Evolutionary conservation across 2,329 filamentous ascomycete genomes (phyloP), one percentile per base, ranked within the genome.

Genomic region (Fusarium verticillioides): DNA sequence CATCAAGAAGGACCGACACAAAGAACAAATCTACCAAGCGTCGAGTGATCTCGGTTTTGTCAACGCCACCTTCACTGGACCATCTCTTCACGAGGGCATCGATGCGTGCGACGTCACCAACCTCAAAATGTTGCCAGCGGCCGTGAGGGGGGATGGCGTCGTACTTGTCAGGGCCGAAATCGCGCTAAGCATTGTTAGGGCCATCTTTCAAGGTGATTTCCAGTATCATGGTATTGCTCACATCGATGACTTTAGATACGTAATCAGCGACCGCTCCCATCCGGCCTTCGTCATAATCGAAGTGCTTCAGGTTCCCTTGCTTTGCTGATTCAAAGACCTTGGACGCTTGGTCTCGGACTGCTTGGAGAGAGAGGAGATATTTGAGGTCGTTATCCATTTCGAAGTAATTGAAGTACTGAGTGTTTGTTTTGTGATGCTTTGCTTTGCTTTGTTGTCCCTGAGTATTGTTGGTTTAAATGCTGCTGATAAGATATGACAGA

Each of bases 91-190:
- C 79, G 6, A 89, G 77, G 11, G 81, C 77, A 11, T 82, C 79
- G 12, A 90, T 79, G 39, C 89, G 87, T 43, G 85, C 81, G 34
- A 87, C 80, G 19, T 84, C 84, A 15, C 89, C 89, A 43, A 90
- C 85, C 19, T 90, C 86, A 72, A 91, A 91, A 79, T 91, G 89
- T 76, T 91, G 89, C 87, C 89, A 91, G 47, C 89, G 85, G 13
- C 85, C 89, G 69, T 89, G 87, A 15, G 87, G 86, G 0, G 87
- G 87, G 57, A 89, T 89, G 1, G 80, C 76, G 54, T 84, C 65
- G 70, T 80, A 86, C 23, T 78, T 81, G 66, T 86, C 82, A 2
- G 86, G 86, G 1, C 86, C 86, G 67, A 85, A 88, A 70, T 88
- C 86, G 23, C 86, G 84, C 86, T 88, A 39, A 3, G n/a, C 2